Evolutionary conservation across 192 early-diverging fungal species (phyloP).

Genomic region (Backusella tarrabulga): DNA sequence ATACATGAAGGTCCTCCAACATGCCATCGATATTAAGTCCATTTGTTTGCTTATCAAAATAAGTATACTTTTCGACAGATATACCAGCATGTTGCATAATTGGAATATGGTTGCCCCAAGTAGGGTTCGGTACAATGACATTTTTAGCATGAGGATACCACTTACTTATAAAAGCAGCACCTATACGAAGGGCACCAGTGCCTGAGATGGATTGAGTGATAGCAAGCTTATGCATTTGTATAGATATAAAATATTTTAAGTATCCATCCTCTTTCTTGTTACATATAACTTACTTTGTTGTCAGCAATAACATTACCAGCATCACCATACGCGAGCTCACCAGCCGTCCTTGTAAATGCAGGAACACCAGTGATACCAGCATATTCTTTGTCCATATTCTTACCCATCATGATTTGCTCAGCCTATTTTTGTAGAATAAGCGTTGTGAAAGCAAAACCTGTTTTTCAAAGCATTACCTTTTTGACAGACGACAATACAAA

Average conservation of each 20-base stretch:
- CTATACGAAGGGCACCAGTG: conserved; percentile 93
- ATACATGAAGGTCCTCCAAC: conserved; percentile 82
- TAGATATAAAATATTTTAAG: not conserved
- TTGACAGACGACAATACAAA: conserved; percentile 86
- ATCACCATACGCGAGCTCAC: conserved; percentile 81
- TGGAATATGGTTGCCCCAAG: conserved; percentile 96
- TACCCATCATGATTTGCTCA: conserved; percentile 67
- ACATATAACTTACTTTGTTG: conserved; percentile 48
- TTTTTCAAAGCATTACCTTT: conserved; percentile 48
- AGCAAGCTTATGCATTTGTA: conserved; percentile 48
- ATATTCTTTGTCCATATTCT: conserved; percentile 91
- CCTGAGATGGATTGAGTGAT: conserved; percentile 96
- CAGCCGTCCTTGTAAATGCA: conserved; percentile 79
- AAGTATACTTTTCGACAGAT: conserved; percentile 84
- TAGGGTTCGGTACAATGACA: conserved; percentile 89
- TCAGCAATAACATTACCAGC: conserved; percentile 65
- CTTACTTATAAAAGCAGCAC: conserved; percentile 81
- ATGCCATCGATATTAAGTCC: conserved; percentile 91
- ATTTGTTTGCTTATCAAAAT: conserved; percentile 91
- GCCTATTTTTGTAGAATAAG: conserved; percentile 49
- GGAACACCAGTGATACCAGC: conserved; percentile 90
- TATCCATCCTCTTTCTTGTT: not conserved
- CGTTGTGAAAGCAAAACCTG: not conserved
- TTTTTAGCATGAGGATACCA: conserved; percentile 82
- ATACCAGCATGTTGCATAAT: conserved; percentile 91